A percentile compares a stretch with the other conserved stretches of the same genome.
These are phyloP conservation scores for Podaxis rugospora DNA, from an alignment of 768 basidiomycete species.

Conservation along the genomic window DNA sequence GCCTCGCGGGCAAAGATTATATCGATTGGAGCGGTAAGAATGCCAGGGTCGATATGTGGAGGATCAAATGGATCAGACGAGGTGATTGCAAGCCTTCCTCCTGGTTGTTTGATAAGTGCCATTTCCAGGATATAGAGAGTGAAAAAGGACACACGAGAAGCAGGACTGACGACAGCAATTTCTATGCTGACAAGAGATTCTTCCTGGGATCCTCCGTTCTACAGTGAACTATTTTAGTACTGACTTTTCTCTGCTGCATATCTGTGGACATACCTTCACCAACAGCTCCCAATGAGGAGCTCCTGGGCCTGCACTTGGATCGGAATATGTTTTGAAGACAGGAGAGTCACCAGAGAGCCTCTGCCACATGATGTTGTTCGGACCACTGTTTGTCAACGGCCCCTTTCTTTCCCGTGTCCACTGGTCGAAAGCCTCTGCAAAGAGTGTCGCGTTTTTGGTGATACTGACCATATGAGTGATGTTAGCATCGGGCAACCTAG, in stretches of 20 bases:
- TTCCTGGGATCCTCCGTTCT: slow-evolving; percentile 7
- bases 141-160: slow-evolving; percentile 9
- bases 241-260: not conserved
- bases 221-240: not conserved
- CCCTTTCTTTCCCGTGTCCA: slow-evolving; percentile 16
- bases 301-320: slow-evolving; percentile 19
- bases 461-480: not conserved
- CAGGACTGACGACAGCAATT: slow-evolving; percentile 8
- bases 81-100: slow-evolving; percentile 9
- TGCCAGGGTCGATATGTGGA: slow-evolving; percentile 10
- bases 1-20: slow-evolving; percentile 16
- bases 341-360: slow-evolving; percentile 14
- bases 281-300: slow-evolving; percentile 14
- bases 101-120: not conserved
- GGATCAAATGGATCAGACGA: slow-evolving; percentile 13
- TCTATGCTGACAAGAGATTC: not conserved
- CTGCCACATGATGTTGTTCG: slow-evolving; percentile 18
- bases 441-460: not conserved
- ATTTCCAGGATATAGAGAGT: not conserved
- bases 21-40: slow-evolving; percentile 15
- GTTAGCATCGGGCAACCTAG: not conserved
- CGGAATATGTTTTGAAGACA: slow-evolving; percentile 6
- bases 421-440: slow-evolving; percentile 10
- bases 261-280: slow-evolving; percentile 14
- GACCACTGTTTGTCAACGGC: slow-evolving; percentile 6